Evolutionary conservation across 2,329 filamentous ascomycete species (phyloP).

Genomic region (Ilyonectria mors-panacis): DNA sequence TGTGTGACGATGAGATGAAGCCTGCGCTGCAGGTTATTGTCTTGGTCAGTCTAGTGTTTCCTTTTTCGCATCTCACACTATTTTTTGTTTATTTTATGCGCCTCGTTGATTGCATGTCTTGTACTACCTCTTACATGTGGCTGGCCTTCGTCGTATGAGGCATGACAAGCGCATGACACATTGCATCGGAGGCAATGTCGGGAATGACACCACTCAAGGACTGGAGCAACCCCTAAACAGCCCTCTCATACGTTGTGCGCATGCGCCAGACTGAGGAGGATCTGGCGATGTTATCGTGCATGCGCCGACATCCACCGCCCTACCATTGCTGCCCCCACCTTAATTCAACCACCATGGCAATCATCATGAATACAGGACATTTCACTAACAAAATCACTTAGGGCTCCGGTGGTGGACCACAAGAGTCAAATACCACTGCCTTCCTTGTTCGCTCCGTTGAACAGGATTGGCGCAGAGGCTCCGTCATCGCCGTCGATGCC

Average conservation of each 20-base stretch:
- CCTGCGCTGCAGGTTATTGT: slow-evolving; percentile 81
- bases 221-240: too few relatives aligned
- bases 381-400: slow-evolving; percentile 56
- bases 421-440: slow-evolving; percentile 90
- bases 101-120: background rate
- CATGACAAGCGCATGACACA: too few relatives aligned
- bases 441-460: slow-evolving; percentile 88
- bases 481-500: slow-evolving; percentile 92
- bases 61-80: slow-evolving; percentile 9
- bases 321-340: background rate
- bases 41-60: slow-evolving; percentile 69
- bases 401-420: slow-evolving; percentile 92
- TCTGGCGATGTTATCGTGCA: too few relatives aligned
- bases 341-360: background rate
- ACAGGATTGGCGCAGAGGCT: slow-evolving; percentile 85
- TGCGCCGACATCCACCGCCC: background rate
- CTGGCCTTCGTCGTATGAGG: background rate
- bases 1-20: slow-evolving; percentile 47
- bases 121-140: background rate
- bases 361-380: background rate
- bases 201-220: background rate
- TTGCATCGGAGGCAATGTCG: background rate
- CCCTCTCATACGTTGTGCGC: too few relatives aligned
- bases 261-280: too few relatives aligned
- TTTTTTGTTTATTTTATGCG: slow-evolving; percentile 2